Percentiles rank a stretch among this genome's conserved stretches.
These are phyloP conservation scores for Fomitiporia mediterranea DNA, from an alignment of 1,284 basidiomycete genomes.

Conservation along the genomic window DNA sequence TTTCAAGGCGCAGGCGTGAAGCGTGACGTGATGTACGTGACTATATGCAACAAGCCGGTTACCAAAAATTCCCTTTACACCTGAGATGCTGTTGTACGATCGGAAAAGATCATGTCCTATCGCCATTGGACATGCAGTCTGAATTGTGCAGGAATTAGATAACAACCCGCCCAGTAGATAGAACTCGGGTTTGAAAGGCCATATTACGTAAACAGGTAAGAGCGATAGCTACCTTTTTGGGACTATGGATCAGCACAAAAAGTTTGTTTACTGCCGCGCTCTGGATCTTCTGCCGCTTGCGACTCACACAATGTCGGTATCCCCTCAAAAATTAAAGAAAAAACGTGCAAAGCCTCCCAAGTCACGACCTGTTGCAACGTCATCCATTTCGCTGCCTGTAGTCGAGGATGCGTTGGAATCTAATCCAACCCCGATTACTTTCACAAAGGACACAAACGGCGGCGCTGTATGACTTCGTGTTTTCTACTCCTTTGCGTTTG, in stretches of 20 bases:
- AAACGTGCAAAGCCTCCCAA: conserved; percentile 46
- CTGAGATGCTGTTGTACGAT: too few relatives aligned
- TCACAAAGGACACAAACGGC: conserved; percentile 11
- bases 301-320: conserved; percentile 43
- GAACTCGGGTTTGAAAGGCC: too few relatives aligned
- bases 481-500: background rate
- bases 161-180: too few relatives aligned
- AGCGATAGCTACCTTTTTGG: background rate
- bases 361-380: conserved; percentile 50
- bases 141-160: too few relatives aligned
- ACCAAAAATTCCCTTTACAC: too few relatives aligned
- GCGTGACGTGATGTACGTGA: background rate
- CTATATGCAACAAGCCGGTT: too few relatives aligned
- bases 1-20: too few relatives aligned
- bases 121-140: too few relatives aligned
- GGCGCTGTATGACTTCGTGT: conserved; percentile 12
- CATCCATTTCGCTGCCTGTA: conserved; percentile 54
- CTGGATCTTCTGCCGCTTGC: background rate
- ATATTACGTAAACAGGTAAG: too few relatives aligned
- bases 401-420: conserved; percentile 40
- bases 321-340: conserved; percentile 46
- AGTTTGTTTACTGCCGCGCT: background rate
- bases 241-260: conserved; percentile 4
- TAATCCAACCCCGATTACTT: conserved; percentile 8
- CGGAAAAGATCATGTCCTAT: too few relatives aligned